Evolutionary conservation across 2,329 filamentous ascomycete genomes (phyloP).

Genomic region (Fusarium cicatricum): DNA sequence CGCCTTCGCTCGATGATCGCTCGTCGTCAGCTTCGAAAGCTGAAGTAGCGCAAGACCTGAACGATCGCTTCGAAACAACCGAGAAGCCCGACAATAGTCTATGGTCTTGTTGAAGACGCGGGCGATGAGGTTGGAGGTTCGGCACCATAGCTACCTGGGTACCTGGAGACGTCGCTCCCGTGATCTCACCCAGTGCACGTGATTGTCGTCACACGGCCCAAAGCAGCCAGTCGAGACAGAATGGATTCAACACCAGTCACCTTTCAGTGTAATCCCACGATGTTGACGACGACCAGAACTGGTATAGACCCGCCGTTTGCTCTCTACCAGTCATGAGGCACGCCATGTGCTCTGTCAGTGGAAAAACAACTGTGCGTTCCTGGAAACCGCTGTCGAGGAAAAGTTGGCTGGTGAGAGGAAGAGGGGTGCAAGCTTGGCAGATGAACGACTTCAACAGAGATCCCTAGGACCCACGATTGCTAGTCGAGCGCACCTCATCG

Average conservation of each 20-base stretch:
- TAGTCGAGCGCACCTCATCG: conserved; percentile 16
- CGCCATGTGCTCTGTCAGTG: conserved; percentile 30
- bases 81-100: conserved; percentile 60
- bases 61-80: conserved; percentile 62
- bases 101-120: conserved; percentile 48
- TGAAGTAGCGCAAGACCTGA: conserved; percentile 64
- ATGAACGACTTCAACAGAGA: background rate
- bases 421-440: background rate
- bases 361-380: conserved; percentile 1
- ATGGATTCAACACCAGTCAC: conserved; percentile 10
- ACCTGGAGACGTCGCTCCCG: conserved; percentile 20
- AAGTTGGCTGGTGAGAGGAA: background rate
- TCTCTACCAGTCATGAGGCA: conserved; percentile 7
- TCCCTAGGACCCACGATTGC: background rate
- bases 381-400: conserved; percentile 1
- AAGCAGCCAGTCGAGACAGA: conserved; percentile 13
- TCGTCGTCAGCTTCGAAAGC: conserved; percentile 77
- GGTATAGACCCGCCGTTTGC: conserved; percentile 14
- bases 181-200: conserved; percentile 40
- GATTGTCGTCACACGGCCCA: conserved; percentile 40
- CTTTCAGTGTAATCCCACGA: conserved; percentile 5
- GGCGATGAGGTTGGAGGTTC: conserved; percentile 48
- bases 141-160: conserved; percentile 32
- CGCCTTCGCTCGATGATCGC: conserved; percentile 56
- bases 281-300: conserved; percentile 10